Conservation (phyloP, 1,284 basidiomycete genomes). For the Moesziomyces parantarcticus region DNA sequence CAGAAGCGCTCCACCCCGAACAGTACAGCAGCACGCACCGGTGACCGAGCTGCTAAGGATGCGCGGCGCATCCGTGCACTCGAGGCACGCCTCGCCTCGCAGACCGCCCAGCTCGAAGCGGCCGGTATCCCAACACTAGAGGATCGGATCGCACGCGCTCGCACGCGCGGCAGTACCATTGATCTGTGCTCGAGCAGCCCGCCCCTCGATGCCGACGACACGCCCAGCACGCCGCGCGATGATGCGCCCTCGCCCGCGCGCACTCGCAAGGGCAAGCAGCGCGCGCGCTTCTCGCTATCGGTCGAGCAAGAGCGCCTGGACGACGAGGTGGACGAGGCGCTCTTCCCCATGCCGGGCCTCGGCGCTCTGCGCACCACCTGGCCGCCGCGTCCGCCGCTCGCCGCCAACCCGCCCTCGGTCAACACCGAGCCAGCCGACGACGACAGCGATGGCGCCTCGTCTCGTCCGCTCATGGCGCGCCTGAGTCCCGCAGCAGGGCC, state of each 20-base stretch:
- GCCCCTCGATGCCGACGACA: not conserved
- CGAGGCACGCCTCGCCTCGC: conserved; percentile 8
- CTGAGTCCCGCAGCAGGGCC: too few species aligned
- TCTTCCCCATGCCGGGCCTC: conserved; percentile 47
- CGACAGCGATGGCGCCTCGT: too few species aligned
- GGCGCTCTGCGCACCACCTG: not conserved
- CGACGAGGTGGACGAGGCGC: conserved; percentile 37
- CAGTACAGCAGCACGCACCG: not conserved
- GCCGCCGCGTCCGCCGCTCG: not conserved
- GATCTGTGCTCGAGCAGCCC: conserved; percentile 26
- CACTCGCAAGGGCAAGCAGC: conserved; percentile 11
- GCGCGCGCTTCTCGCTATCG: conserved; percentile 10
- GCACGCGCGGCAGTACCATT: not conserved
- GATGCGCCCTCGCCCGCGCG: not conserved
- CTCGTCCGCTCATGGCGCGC: too few species aligned
- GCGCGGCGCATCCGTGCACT: conserved; percentile 17
- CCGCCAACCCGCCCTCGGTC: not conserved
- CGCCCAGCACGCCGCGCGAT: conserved; percentile 10
- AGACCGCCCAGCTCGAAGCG: conserved; percentile 4
- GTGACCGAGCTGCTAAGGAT: not conserved
- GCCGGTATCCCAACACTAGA: conserved; percentile 8
- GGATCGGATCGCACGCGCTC: conserved; percentile 4
- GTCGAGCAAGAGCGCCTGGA: conserved; percentile 41
- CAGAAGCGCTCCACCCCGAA: not conserved
- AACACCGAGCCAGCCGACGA: not conserved